A percentile compares a stretch with the other conserved stretches of the same genome.
Conservation (phyloP, 805 yeast species). For the Candida sithepensis region DNA sequence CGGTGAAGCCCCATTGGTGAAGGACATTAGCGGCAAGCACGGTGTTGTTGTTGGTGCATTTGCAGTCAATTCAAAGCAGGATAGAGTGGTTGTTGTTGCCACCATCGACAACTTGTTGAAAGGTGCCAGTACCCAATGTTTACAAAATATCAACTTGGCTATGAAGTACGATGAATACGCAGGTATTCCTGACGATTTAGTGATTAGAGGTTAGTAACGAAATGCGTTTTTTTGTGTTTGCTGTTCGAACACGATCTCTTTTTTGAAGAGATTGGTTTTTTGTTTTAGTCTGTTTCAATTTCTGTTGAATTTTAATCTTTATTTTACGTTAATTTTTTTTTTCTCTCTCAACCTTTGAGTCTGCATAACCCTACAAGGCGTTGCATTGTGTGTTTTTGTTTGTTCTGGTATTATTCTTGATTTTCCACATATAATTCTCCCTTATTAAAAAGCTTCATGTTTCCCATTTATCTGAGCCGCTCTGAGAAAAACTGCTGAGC, state of each 20-base stretch:
- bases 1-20: slow-evolving; percentile 92
- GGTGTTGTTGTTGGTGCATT: slow-evolving; percentile 96
- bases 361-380: background rate
- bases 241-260: background rate
- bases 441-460: background rate
- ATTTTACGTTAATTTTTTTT: too few relatives aligned
- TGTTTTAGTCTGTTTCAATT: background rate
- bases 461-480: background rate
- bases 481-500: too few relatives aligned
- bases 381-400: background rate
- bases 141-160: slow-evolving; percentile 91
- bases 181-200: slow-evolving; percentile 80
- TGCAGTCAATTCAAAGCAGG: slow-evolving; percentile 82
- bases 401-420: background rate
- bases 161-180: slow-evolving; percentile 90
- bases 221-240: background rate
- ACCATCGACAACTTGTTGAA: slow-evolving; percentile 93
- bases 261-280: background rate
- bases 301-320: background rate
- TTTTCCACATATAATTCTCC: background rate
- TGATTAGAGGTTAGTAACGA: slow-evolving; percentile 41
- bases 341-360: too few relatives aligned
- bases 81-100: slow-evolving; percentile 91
- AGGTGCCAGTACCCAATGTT: slow-evolving; percentile 98
- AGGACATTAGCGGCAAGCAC: slow-evolving; percentile 88